phyloP scores from a whole-genome alignment of 331 rosid genomes.

The Saraca asoca region DNA sequence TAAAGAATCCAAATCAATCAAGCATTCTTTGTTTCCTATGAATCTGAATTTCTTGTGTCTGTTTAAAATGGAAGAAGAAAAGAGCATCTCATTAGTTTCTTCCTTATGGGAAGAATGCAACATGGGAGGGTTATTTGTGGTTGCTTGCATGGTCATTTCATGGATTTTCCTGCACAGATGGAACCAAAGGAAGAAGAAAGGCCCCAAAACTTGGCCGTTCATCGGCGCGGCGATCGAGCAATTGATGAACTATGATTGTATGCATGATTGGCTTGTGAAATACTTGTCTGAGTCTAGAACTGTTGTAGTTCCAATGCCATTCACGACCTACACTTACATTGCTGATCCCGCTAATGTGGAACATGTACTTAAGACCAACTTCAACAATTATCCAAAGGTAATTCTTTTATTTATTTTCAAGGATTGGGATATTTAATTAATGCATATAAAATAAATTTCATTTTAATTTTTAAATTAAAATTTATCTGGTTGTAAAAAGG shows the following conservation, averaged over 20 bases:
- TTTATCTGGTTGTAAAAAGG: too few species aligned
- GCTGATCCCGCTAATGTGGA: conserved; percentile 91
- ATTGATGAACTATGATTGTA: conserved; percentile 66
- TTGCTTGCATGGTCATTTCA: conserved; percentile 45
- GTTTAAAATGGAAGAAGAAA: conserved; percentile 40
- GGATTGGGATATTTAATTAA: too few species aligned
- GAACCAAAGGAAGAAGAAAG: conserved; percentile 68
- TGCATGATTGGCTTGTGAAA: conserved; percentile 87
- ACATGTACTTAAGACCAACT: conserved; percentile 85
- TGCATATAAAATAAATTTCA: too few species aligned
- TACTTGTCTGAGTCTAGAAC: conserved; percentile 64
- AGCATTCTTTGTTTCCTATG: conserved; percentile 12
- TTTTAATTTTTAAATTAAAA: too few species aligned
- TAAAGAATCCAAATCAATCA: conserved; percentile 29
- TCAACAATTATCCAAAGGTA: conserved; percentile 86
- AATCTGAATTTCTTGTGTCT: background rate
- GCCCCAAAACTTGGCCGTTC: conserved; percentile 89
- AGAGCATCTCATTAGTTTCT: conserved; percentile 7
- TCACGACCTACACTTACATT: conserved; percentile 82
- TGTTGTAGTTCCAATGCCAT: conserved; percentile 90
- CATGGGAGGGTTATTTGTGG: conserved; percentile 44
- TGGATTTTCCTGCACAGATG: conserved; percentile 74
- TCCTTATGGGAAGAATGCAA: conserved; percentile 29
- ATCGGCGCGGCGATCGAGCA: conserved; percentile 92
- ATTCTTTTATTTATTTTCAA: background rate